Percentiles rank a stretch among this genome's conserved stretches.
These are phyloP conservation scores for Colletotrichum musae DNA, from an alignment of 2,329 filamentous ascomycete genomes.

Conservation along the genomic window DNA sequence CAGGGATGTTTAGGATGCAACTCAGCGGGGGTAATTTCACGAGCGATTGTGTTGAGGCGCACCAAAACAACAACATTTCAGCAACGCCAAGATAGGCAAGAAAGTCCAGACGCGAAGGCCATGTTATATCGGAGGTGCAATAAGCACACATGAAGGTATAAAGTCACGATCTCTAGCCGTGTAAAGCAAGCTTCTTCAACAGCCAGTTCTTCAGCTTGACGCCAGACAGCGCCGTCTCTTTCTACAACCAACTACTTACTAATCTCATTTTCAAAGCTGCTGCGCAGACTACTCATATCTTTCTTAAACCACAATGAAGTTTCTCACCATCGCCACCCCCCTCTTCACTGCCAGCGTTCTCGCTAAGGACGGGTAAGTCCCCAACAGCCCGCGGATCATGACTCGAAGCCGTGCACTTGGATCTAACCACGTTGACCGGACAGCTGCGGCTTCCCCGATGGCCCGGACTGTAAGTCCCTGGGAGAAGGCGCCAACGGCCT, in stretches of 20 bases:
- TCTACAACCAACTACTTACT: neutral
- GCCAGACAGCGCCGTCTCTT: neutral
- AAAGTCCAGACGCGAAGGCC: too few species aligned
- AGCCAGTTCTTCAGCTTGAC: too few species aligned
- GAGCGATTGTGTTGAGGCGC: neutral
- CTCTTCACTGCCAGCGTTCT: neutral
- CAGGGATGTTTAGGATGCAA: neutral
- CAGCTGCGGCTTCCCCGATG: slow-evolving; percentile 25
- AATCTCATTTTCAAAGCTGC: neutral
- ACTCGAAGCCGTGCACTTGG: neutral
- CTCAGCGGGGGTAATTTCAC: neutral
- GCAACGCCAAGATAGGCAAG: neutral
- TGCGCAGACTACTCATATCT: neutral
- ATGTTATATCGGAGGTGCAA: too few species aligned
- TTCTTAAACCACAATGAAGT: neutral
- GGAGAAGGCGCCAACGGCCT: slow-evolving; percentile 11
- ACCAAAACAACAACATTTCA: neutral
- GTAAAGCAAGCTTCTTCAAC: too few species aligned
- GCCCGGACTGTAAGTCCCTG: slow-evolving; percentile 23
- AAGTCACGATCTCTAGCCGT: too few species aligned
- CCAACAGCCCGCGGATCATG: too few species aligned
- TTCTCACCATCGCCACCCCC: neutral
- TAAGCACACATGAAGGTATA: too few species aligned
- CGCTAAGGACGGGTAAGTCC: slow-evolving; percentile 15
- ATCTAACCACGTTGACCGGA: too few species aligned